Percentiles rank a stretch among this genome's conserved stretches.
Conservation (phyloP, 345 rosid species). For the Combretum micranthum region DNA sequence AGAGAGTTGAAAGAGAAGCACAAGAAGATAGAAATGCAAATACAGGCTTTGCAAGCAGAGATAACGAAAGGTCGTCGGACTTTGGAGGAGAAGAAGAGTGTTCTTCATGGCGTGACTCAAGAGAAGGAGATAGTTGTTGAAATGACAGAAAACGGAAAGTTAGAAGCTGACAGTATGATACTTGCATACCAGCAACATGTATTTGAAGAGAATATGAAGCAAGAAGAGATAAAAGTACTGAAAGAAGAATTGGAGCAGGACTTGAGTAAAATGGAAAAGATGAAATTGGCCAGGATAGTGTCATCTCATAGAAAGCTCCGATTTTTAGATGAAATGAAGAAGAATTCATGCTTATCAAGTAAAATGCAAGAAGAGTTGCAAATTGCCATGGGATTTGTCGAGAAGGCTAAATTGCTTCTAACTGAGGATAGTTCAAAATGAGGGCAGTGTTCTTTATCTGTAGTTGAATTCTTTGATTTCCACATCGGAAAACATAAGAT, state of each 20-base stretch:
- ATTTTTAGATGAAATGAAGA: slow-evolving; percentile 20
- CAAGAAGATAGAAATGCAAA: slow-evolving; percentile 32
- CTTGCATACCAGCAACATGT: slow-evolving; percentile 52
- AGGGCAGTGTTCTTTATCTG: background rate
- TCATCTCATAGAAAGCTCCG: slow-evolving; percentile 23
- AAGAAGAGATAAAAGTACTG: slow-evolving; percentile 36
- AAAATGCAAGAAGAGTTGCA: slow-evolving; percentile 42
- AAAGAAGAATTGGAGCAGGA: slow-evolving; percentile 36
- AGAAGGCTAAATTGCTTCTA: slow-evolving; percentile 38
- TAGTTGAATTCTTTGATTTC: background rate
- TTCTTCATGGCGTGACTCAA: slow-evolving; percentile 29
- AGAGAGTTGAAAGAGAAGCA: slow-evolving; percentile 34
- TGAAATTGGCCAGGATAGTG: slow-evolving; percentile 22
- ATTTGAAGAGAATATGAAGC: slow-evolving; percentile 44
- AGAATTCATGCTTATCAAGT: slow-evolving; percentile 17
- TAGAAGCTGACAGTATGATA: slow-evolving; percentile 38
- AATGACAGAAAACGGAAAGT: slow-evolving; percentile 39
- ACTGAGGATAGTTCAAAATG: background rate
- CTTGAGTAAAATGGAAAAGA: slow-evolving; percentile 26
- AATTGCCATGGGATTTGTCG: slow-evolving; percentile 22
- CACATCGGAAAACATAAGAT: background rate
- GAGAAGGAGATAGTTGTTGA: slow-evolving; percentile 57
- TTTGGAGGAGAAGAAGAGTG: slow-evolving; percentile 37
- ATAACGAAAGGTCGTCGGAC: slow-evolving; percentile 34
- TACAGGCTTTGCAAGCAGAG: slow-evolving; percentile 32